Conservation (phyloP, 2,329 filamentous ascomycete genomes). For the Talaromyces atroroseus region DNA sequence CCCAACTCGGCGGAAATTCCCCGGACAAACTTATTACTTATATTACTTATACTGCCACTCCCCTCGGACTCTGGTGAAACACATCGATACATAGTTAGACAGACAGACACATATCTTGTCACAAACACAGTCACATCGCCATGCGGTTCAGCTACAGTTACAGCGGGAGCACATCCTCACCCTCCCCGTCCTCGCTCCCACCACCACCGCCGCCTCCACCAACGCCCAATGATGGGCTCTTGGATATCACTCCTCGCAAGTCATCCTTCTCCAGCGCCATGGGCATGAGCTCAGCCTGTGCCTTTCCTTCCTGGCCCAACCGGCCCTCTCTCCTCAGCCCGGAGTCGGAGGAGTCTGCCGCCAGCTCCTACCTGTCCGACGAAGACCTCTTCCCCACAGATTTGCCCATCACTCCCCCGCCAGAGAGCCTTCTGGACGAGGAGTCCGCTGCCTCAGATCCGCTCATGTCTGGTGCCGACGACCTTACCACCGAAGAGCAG, state of each 20-base stretch:
- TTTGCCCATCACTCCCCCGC: slow-evolving; percentile 22
- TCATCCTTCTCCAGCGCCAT: slow-evolving; percentile 36
- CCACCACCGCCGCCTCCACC: slow-evolving; percentile 37
- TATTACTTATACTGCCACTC: background rate
- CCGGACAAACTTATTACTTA: background rate
- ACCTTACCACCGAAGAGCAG: slow-evolving; percentile 37
- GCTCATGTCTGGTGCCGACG: slow-evolving; percentile 16
- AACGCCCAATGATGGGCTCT: slow-evolving; percentile 32
- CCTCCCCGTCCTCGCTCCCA: slow-evolving; percentile 24
- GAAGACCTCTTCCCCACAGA: slow-evolving; percentile 36
- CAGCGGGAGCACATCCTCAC: slow-evolving; percentile 19
- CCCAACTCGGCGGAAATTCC: slow-evolving; percentile 3
- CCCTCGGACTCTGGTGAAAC: background rate
- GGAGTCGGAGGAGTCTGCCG: slow-evolving; percentile 25
- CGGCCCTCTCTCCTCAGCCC: slow-evolving; percentile 31
- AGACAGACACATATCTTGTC: background rate
- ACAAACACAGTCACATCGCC: slow-evolving; percentile 10
- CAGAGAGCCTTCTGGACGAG: slow-evolving; percentile 24
- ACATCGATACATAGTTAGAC: no score
- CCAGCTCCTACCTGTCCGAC: slow-evolving; percentile 38
- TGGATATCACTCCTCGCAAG: slow-evolving; percentile 39
- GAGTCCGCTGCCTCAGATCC: slow-evolving; percentile 22
- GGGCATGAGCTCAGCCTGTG: slow-evolving; percentile 37
- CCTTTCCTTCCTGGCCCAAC: slow-evolving; percentile 43
- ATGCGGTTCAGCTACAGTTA: slow-evolving; percentile 26